phyloP scores from a whole-genome alignment of 2,329 filamentous ascomycete species.

The Diaporthe longicolla region DNA sequence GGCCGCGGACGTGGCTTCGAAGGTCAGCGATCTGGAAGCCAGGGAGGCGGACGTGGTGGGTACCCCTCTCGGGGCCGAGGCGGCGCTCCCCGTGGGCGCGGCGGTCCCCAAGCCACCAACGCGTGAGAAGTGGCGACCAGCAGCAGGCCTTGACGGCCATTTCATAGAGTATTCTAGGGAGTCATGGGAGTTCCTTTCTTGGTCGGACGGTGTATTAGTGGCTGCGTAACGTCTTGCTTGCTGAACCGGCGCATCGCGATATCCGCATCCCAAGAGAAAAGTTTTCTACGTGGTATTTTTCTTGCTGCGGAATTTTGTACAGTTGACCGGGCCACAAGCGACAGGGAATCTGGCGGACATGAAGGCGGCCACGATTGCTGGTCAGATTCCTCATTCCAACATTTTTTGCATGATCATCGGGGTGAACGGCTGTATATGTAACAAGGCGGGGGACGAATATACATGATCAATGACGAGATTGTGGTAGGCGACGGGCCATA shows the following conservation, averaged over 20 bases:
- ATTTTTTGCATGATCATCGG: constrained; percentile 41
- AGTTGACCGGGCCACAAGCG: constrained; percentile 25
- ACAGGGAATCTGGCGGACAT: constrained; percentile 13
- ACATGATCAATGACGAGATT: constrained; percentile 39
- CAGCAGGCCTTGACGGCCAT: constrained; percentile 28
- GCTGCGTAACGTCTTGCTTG: constrained; percentile 40
- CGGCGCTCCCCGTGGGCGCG: constrained; percentile 74
- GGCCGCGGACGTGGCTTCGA: constrained; percentile 78
- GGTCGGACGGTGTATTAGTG: constrained; percentile 42
- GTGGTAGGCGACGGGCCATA: constrained; percentile 30
- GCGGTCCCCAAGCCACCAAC: constrained; percentile 67
- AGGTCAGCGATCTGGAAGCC: constrained; percentile 70
- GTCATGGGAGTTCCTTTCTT: constrained; percentile 43
- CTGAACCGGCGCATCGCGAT: constrained; percentile 43
- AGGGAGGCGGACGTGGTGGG: constrained; percentile 74
- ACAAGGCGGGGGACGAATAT: constrained; percentile 38
- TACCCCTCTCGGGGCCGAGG: constrained; percentile 76
- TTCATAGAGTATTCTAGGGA: constrained; percentile 41
- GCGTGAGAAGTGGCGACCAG: constrained; percentile 54
- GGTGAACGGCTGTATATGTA: constrained; percentile 40
- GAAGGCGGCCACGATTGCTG: constrained; percentile 25
- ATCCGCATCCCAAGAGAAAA: constrained; percentile 42
- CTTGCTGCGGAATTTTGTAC: constrained; percentile 31
- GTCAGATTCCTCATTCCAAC: constrained; percentile 31
- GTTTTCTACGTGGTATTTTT: constrained; percentile 36